phyloP scores from a whole-genome alignment of 2,329 filamentous ascomycete species.

The Fusarium sp. region DNA sequence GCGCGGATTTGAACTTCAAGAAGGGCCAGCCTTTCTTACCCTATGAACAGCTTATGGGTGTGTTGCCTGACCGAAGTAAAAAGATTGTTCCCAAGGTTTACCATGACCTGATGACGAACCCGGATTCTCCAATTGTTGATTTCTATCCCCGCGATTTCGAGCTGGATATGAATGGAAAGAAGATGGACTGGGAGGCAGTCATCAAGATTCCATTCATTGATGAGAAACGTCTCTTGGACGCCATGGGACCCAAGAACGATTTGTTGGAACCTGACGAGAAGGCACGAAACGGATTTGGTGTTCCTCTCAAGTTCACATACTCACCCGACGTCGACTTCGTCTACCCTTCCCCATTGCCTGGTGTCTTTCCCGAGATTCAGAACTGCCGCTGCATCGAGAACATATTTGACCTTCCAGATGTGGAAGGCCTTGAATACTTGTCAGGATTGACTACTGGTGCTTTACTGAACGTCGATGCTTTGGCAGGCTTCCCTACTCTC shows the following conservation, averaged over 20 bases:
- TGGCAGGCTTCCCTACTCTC: slow-evolving; percentile 93
- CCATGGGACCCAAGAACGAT: slow-evolving; percentile 87
- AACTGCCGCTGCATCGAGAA: slow-evolving; percentile 95
- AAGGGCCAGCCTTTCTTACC: slow-evolving; percentile 95
- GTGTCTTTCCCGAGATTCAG: slow-evolving; percentile 88
- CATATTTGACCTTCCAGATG: slow-evolving; percentile 91
- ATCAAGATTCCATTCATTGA: slow-evolving; percentile 99
- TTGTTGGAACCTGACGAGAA: slow-evolving; percentile 82
- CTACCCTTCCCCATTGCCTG: slow-evolving; percentile 88
- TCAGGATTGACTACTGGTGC: slow-evolving; percentile 86
- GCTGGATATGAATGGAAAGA: slow-evolving; percentile 99
- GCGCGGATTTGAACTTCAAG: slow-evolving; percentile 89
- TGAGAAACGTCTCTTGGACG: slow-evolving; percentile 82
- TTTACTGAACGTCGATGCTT: slow-evolving; percentile 81
- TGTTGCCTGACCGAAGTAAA: slow-evolving; percentile 96
- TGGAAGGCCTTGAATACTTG: slow-evolving; percentile 88
- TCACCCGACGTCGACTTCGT: slow-evolving; percentile 79
- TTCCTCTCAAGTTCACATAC: slow-evolving; percentile 92
- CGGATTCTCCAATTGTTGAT: slow-evolving; percentile 92
- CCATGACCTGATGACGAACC: slow-evolving; percentile 91
- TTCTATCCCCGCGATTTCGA: slow-evolving; percentile 98
- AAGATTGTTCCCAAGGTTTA: slow-evolving; percentile 90
- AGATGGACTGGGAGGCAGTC: slow-evolving; percentile 99
- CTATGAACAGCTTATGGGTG: slow-evolving; percentile 97
- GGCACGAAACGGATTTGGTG: slow-evolving; percentile 88